Percentiles rank a stretch among this genome's conserved stretches.
Conservation (phyloP, 768 basidiomycete species). For the Sporobolomyces roseus region DNA sequence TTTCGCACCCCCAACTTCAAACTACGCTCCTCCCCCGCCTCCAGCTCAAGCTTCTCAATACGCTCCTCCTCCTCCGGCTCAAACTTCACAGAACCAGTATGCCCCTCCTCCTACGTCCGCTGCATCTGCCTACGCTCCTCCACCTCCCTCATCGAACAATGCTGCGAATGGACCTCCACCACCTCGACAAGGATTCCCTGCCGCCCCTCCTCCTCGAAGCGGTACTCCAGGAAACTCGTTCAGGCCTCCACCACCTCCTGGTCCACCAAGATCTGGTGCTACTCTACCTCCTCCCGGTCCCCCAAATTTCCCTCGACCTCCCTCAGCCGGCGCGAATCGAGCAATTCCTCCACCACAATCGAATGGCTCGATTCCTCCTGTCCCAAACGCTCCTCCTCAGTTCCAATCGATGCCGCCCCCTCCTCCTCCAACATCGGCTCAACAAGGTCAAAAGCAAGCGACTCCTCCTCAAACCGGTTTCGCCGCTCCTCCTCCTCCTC, state of each 20-base stretch:
- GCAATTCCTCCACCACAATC: background rate
- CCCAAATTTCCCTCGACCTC: constrained; percentile 47
- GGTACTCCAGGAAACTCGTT: constrained; percentile 3
- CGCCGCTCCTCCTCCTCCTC: constrained; percentile 48
- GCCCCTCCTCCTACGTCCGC: background rate
- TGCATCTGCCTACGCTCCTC: constrained; percentile 1
- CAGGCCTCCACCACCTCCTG: constrained; percentile 36
- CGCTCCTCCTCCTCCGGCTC: background rate
- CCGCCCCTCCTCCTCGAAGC: background rate
- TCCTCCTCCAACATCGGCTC: constrained; percentile 45
- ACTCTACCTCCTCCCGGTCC: constrained; percentile 15
- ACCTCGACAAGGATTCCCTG: no score
- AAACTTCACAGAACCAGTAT: background rate
- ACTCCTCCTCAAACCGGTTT: constrained; percentile 47
- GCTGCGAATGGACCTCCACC: background rate
- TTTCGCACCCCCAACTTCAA: constrained; percentile 48
- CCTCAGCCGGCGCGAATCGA: constrained; percentile 8
- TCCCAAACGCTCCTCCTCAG: background rate
- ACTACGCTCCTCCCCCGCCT: constrained; percentile 15
- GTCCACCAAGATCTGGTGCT: constrained; percentile 18
- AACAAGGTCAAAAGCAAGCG: constrained; percentile 52
- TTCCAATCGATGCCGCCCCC: constrained; percentile 43
- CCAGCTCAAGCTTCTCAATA: background rate
- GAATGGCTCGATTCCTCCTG: constrained; percentile 16
- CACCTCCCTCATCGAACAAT: background rate